Evolutionary conservation across 73 alveolate species (phyloP), one percentile per base, ranked within the genome.

Genomic region (Strombidium stylifer): DNA sequence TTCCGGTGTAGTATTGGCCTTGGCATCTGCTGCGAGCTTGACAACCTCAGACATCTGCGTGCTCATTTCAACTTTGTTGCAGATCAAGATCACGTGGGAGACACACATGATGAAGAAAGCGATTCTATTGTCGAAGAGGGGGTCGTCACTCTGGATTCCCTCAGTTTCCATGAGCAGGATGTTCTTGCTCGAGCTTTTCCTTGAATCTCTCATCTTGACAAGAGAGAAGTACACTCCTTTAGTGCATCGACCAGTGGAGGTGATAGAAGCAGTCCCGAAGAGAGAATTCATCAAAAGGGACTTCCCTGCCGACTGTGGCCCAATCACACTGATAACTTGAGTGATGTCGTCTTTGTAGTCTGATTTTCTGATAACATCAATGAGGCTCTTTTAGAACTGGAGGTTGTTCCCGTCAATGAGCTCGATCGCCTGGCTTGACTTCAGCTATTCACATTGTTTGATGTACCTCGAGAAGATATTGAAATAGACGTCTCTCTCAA

Each of bases 211-310:
- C 10, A 78, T 49, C 18, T 67, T 70, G 49, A 78, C 28, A 31
- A 78, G 18, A 1, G 82, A 78, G 70, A 57, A 60, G 72, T 78
- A 78, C 32, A 74, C 69, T 15, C 87, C 87, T 47, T 78, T 78
- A 25, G 87, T 74, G 64, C 87, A 74, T 18, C 87, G 71, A 20
- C 87, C 87, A 35, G 69, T 82, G 10, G 72, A 62, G 14, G 87
- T 55, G 37, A 42, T 64, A 8, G 64, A 74, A 39, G 71, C 49
- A 37, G 82, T 64, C 25, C 87, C 87, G 25, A 74, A 74, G 25
- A 74, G 41, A 57, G 51, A 74, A 54, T 74, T 68, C 48, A 55
- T 28, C 53, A 74, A 30, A 8, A 74, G 48, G 44, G 82, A 69
- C 44, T 78, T 78, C 54, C 89, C 89, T 12, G 77, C 40, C 44